Base-by-base conservation (phyloP, 2,329 filamentous ascomycete species). In the Hansfordia pulvinata region DNA sequence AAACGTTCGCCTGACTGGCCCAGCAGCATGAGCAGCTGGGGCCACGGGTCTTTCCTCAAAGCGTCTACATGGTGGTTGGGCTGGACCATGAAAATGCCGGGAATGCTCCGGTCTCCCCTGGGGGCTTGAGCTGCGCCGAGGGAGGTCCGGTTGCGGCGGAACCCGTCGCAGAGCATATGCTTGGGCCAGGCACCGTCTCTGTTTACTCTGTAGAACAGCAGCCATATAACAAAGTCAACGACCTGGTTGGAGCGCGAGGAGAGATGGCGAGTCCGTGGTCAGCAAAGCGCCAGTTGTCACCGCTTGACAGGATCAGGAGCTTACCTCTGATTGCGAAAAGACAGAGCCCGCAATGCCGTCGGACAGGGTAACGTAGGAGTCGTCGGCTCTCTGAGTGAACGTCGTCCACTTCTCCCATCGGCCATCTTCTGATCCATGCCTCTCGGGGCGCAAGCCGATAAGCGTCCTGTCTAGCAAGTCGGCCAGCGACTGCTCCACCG, bases 81-180 rank as follows among this genome's bases (percentile, higher is more conserved):
- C 37, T 74, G 69, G 6, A 64, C 55, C 8, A 61, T 62, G 30
- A 67, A 64, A 6, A 93, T 43, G 0, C 79, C 83, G 0, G 74
- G 76, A 21, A 90, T 75, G 6, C 39, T 47, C 18, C 58, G 59
- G 7, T 34, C 34, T 2, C 30, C 32, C 9, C 47, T 36, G 5
- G 43, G 42, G 5, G 35, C 41, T 15, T 47, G 52, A 17, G 38
- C 44, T 35, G 20, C 31, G 4, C 30, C 31, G 18, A 38, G 37
- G 15, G 45, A 34, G 22, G 33, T 35, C 14, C 37, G 35, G 29
- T 53, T 46, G 37, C 63, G 69, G 40, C 77, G 71, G 40, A 76
- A 93, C 14, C 88, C 88, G 58, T 93, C 77, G 39, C 83, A 86
- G 4, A 98, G 65, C 5, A 93, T 43, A 52, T 94, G 82, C 26